phyloP scores from a whole-genome alignment of 1,139 yeast genomes.

The Geotrichum europaeum region DNA sequence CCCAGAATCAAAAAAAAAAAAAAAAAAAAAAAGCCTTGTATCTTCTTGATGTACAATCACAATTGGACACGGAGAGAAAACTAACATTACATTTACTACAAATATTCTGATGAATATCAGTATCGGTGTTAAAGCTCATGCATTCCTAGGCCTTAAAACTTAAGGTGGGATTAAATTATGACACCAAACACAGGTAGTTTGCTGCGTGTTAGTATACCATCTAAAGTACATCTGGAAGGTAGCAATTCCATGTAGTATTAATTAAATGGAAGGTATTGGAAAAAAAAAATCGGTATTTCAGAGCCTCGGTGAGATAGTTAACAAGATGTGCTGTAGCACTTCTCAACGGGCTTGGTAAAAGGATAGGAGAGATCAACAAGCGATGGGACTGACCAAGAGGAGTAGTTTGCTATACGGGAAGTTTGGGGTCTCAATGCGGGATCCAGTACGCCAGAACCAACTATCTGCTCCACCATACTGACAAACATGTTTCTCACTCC shows the following conservation, averaged over 20 bases:
- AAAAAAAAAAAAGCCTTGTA: not conserved
- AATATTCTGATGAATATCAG: too few relatives aligned
- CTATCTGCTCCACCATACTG: conserved; percentile 16
- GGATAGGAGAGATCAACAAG: conserved; percentile 24
- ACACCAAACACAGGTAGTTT: too few relatives aligned
- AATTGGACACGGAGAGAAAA: too few relatives aligned
- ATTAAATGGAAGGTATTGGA: not conserved
- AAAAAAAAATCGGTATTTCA: not conserved
- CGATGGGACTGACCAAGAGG: conserved; percentile 2
- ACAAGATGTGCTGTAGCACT: conserved; percentile 14
- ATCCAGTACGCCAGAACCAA: conserved; percentile 12
- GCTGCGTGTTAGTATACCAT: too few relatives aligned
- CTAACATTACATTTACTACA: too few relatives aligned
- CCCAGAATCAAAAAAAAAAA: not conserved
- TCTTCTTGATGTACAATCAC: too few relatives aligned
- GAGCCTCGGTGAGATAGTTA: not conserved
- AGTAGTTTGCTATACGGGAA: conserved; percentile 1
- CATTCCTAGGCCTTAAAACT: too few relatives aligned
- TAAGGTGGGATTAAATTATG: too few relatives aligned
- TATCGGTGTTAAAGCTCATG: too few relatives aligned
- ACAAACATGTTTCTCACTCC: conserved; percentile 17
- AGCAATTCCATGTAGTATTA: not conserved
- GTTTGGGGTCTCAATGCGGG: not conserved
- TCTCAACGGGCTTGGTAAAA: conserved; percentile 10
- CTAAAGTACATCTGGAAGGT: not conserved